Evolutionary conservation across 2,329 filamentous ascomycete species (phyloP).

Genomic region (Laburnicola sp.): DNA sequence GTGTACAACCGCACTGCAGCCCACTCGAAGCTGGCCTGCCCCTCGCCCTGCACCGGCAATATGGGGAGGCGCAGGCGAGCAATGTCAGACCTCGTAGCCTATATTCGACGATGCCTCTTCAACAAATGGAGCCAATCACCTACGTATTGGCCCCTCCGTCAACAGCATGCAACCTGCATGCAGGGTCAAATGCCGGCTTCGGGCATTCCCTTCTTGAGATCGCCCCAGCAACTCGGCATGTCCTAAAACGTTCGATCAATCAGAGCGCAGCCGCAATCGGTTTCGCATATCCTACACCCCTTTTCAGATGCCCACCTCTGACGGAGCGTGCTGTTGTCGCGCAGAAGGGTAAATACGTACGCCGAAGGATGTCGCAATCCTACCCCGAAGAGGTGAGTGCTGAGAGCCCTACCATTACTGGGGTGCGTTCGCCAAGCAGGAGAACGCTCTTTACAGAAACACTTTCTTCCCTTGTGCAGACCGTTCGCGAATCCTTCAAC

Average conservation of each 20-base stretch:
- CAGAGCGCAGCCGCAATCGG: slow-evolving; percentile 12
- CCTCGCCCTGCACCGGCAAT: slow-evolving; percentile 12
- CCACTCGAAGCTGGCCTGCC: slow-evolving; percentile 9
- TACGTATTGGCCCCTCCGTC: background rate
- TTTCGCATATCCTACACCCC: slow-evolving; percentile 4
- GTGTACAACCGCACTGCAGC: slow-evolving; percentile 9
- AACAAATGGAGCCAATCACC: slow-evolving; percentile 16
- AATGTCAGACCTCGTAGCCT: slow-evolving; percentile 20
- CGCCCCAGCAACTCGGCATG: slow-evolving; percentile 9
- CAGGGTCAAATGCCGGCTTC: slow-evolving; percentile 13
- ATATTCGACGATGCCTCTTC: slow-evolving; percentile 16
- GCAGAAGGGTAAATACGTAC: slow-evolving; percentile 9
- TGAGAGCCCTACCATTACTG: slow-evolving; percentile 21
- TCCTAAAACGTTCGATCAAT: slow-evolving; percentile 24
- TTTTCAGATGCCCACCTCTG: slow-evolving; percentile 7
- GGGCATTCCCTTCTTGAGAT: slow-evolving; percentile 1
- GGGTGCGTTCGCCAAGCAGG: slow-evolving; percentile 20
- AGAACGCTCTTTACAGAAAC: slow-evolving; percentile 7
- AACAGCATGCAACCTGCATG: slow-evolving; percentile 11
- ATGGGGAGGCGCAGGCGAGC: slow-evolving; percentile 12
- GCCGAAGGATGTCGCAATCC: background rate
- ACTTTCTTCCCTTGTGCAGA: slow-evolving; percentile 10
- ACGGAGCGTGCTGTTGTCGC: slow-evolving; percentile 8
- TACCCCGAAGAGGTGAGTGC: slow-evolving; percentile 9
- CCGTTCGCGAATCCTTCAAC: slow-evolving; percentile 18